A percentile compares a stretch with the other conserved stretches of the same genome.
These are phyloP conservation scores for Pythium aquatile DNA, from an alignment of 352 stramenopile species.

Conservation along the genomic window DNA sequence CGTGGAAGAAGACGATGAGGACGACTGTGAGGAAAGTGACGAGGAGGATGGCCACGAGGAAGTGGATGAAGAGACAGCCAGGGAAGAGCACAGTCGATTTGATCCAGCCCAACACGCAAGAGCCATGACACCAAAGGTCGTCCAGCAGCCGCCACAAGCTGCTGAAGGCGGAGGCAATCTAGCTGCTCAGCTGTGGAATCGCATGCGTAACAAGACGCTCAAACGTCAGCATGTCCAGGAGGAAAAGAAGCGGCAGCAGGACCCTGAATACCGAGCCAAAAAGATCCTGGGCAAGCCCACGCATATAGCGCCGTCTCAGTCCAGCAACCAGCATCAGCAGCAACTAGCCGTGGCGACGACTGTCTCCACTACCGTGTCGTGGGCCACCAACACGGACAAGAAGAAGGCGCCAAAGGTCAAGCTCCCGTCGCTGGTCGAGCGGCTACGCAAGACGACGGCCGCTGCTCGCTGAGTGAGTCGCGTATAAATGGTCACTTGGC, in stretches of 20 bases:
- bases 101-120: background rate
- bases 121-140: background rate
- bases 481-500: background rate
- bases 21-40: background rate
- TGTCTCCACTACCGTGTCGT: slow-evolving; percentile 16
- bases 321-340: background rate
- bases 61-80: background rate
- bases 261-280: slow-evolving; percentile 53
- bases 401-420: slow-evolving; percentile 66
- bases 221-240: slow-evolving; percentile 36
- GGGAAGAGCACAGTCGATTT: background rate
- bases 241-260: slow-evolving; percentile 41
- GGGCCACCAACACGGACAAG: slow-evolving; percentile 31
- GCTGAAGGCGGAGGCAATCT: slow-evolving; percentile 23
- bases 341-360: background rate
- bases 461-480: slow-evolving; percentile 33
- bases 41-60: background rate
- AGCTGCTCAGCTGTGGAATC: slow-evolving; percentile 56
- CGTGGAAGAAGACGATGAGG: slow-evolving; percentile 6
- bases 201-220: slow-evolving; percentile 58
- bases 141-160: background rate
- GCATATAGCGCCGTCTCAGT: background rate
- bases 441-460: slow-evolving; percentile 63
- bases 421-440: slow-evolving; percentile 69
- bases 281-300: slow-evolving; percentile 46